phyloP scores from a whole-genome alignment of 371 early-diverging fungal genomes.

The Mycotypha africana region DNA sequence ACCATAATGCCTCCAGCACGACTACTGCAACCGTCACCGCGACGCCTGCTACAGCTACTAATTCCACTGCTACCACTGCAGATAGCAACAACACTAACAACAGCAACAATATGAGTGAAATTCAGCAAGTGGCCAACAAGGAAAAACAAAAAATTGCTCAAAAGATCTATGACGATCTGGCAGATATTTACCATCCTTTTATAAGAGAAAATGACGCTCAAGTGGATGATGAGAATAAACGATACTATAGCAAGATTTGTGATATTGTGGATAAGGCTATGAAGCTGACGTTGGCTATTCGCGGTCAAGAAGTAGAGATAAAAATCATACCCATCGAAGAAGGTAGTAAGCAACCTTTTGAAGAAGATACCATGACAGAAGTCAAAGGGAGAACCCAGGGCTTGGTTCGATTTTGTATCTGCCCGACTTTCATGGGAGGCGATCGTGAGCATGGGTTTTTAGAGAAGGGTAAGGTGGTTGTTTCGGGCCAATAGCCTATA shows the following conservation, averaged over 20 bases:
- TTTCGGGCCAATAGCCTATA: conserved; percentile 11
- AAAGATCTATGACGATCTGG: conserved; percentile 37
- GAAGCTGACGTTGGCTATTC: conserved; percentile 49
- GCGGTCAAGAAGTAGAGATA: conserved; percentile 55
- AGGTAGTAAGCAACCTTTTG: conserved; percentile 31
- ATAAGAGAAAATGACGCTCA: conserved; percentile 34
- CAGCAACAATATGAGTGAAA: conserved; percentile 36
- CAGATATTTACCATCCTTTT: conserved; percentile 39
- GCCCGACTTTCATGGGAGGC: conserved; percentile 31
- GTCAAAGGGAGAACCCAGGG: conserved; percentile 26
- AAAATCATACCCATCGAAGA: conserved; percentile 37
- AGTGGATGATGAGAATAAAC: conserved; percentile 33
- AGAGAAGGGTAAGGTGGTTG: conserved; percentile 45
- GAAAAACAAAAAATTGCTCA: conserved; percentile 29
- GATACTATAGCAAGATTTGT: conserved; percentile 35
- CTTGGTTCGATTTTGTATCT: conserved; percentile 27
- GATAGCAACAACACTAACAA: no score
- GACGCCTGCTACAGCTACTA: no score
- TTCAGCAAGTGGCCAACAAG: conserved; percentile 36
- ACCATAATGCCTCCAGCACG: no score
- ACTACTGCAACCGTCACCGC: no score
- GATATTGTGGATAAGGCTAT: conserved; percentile 54
- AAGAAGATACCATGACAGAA: conserved; percentile 40
- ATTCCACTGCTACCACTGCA: no score
- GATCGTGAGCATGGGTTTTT: conserved; percentile 40